These are phyloP conservation scores for Scheffersomyces cryptocercus DNA, from an alignment of 1,139 yeast genomes.

Conservation along the genomic window DNA sequence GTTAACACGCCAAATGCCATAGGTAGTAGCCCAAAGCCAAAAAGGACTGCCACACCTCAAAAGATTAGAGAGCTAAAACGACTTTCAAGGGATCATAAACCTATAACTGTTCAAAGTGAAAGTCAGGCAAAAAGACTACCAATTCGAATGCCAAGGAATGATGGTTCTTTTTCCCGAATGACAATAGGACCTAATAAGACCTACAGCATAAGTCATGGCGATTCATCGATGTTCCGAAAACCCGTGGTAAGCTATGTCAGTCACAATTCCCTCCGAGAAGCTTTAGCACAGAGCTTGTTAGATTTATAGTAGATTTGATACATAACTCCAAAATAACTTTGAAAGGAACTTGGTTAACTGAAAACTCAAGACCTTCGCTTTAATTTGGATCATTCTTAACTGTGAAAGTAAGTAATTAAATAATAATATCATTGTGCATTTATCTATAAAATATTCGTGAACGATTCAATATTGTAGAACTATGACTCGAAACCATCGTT, in stretches of 20 bases:
- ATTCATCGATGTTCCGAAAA: conserved; percentile 37
- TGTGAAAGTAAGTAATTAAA: too few relatives aligned
- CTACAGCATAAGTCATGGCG: conserved; percentile 43
- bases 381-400: too few relatives aligned
- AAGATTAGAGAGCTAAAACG: conserved; percentile 20
- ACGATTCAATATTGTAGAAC: conserved; percentile 1
- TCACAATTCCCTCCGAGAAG: conserved; percentile 36
- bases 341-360: too few relatives aligned
- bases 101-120: conserved; percentile 13
- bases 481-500: conserved; percentile 22
- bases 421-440: conserved; percentile 4
- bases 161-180: conserved; percentile 46
- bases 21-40: neutral
- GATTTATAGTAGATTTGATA: too few relatives aligned
- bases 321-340: too few relatives aligned
- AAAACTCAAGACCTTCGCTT: too few relatives aligned
- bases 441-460: neutral
- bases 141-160: conserved; percentile 17
- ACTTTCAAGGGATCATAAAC: conserved; percentile 8
- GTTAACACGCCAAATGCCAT: conserved; percentile 9
- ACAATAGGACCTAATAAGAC: conserved; percentile 52
- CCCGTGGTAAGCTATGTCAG: conserved; percentile 39
- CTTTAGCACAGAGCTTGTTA: conserved; percentile 18
- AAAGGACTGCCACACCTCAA: conserved; percentile 15
- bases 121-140: conserved; percentile 30